Conservation (phyloP, 2,329 filamentous ascomycete genomes). For the Colletotrichum karsti region DNA sequence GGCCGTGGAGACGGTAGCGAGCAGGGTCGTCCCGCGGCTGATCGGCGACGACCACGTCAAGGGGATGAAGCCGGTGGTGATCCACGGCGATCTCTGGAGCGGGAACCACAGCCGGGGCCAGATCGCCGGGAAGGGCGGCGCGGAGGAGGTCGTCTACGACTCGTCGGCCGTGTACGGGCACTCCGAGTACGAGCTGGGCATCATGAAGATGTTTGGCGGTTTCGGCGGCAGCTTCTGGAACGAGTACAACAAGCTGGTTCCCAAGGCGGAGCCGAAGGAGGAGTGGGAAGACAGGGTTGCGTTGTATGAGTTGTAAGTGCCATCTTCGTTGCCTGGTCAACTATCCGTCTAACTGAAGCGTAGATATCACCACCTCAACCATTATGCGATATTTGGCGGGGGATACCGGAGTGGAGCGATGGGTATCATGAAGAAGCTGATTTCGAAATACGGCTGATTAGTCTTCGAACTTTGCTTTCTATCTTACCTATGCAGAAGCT, state of each 20-base stretch:
- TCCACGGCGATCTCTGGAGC: conserved; percentile 95
- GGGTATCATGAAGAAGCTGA: conserved; percentile 79
- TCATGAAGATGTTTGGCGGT: conserved; percentile 97
- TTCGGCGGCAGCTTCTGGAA: conserved; percentile 77
- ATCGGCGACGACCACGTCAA: conserved; percentile 73
- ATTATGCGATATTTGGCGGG: conserved; percentile 84
- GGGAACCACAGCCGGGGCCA: conserved; percentile 79
- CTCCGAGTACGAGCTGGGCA: conserved; percentile 89
- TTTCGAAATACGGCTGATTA: conserved; percentile 71
- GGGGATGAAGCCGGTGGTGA: conserved; percentile 76
- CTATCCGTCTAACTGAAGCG: conserved; percentile 30
- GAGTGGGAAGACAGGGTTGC: conserved; percentile 87
- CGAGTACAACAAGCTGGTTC: conserved; percentile 79
- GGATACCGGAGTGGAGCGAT: conserved; percentile 81
- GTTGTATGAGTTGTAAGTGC: conserved; percentile 82
- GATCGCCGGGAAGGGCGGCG: conserved; percentile 59
- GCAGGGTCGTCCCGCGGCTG: conserved; percentile 77
- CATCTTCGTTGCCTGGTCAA: not conserved
- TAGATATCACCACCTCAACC: conserved; percentile 91
- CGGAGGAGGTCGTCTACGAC: conserved; percentile 84
- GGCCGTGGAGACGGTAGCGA: conserved; percentile 71
- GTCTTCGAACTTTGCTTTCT: not conserved
- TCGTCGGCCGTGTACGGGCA: conserved; percentile 85
- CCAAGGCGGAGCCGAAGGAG: conserved; percentile 79
- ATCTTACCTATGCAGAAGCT: not conserved